phyloP scores from a whole-genome alignment of 306 rosid species.

The Dryas drummondii region DNA sequence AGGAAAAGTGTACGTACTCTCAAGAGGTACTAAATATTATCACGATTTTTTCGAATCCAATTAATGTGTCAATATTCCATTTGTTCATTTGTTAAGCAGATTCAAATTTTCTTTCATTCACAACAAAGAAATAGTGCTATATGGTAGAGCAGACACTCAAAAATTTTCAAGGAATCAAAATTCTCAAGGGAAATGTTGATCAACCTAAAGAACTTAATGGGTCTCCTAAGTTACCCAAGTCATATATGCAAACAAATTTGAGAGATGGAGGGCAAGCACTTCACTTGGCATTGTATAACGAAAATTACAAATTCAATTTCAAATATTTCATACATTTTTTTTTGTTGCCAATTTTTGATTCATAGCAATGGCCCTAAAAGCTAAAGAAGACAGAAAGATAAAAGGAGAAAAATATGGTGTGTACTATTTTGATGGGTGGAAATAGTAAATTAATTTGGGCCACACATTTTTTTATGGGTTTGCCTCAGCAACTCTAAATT shows the following conservation, averaged over 20 bases:
- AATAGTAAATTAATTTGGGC: constrained; percentile 1
- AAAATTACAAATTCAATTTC: not conserved
- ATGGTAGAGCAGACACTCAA: no score
- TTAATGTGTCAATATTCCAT: no score
- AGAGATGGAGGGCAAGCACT: not conserved
- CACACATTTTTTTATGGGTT: not conserved
- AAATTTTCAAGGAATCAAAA: not conserved
- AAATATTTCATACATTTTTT: constrained; percentile 15
- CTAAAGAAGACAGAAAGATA: constrained; percentile 5
- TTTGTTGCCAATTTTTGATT: not conserved
- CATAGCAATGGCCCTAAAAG: constrained; percentile 16
- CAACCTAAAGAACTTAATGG: not conserved
- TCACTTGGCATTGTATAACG: not conserved
- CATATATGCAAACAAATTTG: no score
- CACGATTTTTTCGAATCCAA: no score
- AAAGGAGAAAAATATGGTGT: not conserved
- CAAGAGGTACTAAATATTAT: no score
- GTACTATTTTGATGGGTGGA: constrained; percentile 4
- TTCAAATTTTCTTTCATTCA: no score
- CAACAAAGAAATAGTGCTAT: no score
- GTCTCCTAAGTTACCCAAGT: no score
- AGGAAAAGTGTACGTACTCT: no score
- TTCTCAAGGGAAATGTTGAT: not conserved
- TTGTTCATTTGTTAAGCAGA: no score
- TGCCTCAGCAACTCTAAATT: constrained; percentile 10